Evolutionary conservation across 2,329 filamentous ascomycete species (phyloP).

Genomic region (Aspergillus felis): DNA sequence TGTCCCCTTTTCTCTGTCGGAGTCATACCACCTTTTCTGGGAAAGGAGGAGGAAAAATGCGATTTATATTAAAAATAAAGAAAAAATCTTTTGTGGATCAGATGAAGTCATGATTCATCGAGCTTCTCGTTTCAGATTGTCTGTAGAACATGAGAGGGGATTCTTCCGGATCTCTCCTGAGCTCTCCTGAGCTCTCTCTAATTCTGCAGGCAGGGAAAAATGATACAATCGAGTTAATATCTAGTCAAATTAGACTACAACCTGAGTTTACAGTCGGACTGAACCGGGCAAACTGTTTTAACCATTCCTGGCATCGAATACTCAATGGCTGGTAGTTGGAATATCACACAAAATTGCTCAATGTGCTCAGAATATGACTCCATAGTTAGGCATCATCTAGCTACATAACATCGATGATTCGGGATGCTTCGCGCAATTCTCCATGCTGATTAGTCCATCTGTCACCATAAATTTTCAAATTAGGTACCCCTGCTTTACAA

Average conservation of each 20-base stretch:
- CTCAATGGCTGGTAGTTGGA: background rate
- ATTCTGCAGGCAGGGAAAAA: background rate
- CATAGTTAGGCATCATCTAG: background rate
- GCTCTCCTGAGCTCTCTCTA: background rate
- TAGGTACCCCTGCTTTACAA: constrained; percentile 5
- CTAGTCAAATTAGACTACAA: background rate
- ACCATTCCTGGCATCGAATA: background rate
- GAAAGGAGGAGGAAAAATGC: background rate
- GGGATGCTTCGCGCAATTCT: constrained; percentile 6
- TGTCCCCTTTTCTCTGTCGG: background rate
- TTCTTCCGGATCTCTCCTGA: background rate
- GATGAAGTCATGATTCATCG: background rate
- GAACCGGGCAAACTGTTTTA: background rate
- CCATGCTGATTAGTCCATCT: constrained; percentile 14
- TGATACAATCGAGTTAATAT: background rate
- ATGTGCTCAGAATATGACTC: background rate
- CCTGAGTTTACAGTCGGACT: background rate
- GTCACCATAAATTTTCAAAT: constrained; percentile 8
- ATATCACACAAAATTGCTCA: background rate
- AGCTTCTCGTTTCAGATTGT: background rate
- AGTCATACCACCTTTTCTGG: background rate
- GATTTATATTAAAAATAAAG: background rate
- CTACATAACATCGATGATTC: background rate
- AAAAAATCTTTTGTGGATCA: background rate
- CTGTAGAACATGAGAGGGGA: background rate